A percentile compares a stretch with the other conserved stretches of the same genome.
phyloP scores from a whole-genome alignment of 2,329 filamentous ascomycete genomes.

The Pyrenochaeta sp. region DNA sequence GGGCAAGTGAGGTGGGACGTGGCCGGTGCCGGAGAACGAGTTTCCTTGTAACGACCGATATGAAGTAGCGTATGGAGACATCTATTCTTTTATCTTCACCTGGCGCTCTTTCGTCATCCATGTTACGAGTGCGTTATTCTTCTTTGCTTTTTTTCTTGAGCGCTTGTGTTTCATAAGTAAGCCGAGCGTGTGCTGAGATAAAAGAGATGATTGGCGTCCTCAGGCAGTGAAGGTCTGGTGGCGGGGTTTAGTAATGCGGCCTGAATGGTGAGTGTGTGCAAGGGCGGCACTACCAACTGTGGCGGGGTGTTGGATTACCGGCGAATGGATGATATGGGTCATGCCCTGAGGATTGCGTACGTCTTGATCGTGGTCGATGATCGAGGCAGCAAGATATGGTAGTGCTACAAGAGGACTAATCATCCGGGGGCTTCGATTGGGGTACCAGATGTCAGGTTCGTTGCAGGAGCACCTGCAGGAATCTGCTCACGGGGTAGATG shows the following conservation, averaged over 20 bases:
- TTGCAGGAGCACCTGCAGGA: not conserved
- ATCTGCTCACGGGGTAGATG: not conserved
- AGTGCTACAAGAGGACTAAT: not conserved
- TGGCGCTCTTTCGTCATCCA: slow-evolving; percentile 10
- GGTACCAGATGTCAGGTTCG: not conserved
- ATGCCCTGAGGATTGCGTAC: slow-evolving; percentile 7
- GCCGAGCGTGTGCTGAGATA: slow-evolving; percentile 18
- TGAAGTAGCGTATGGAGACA: slow-evolving; percentile 4
- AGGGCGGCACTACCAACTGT: slow-evolving; percentile 16
- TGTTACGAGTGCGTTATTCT: slow-evolving; percentile 2
- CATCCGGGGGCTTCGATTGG: not conserved
- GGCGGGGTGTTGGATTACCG: slow-evolving; percentile 16
- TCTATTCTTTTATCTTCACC: slow-evolving; percentile 10
- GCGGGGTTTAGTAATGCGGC: slow-evolving; percentile 26
- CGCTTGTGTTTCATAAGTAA: slow-evolving; percentile 34
- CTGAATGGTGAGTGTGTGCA: slow-evolving; percentile 15
- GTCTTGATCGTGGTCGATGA: slow-evolving; percentile 2
- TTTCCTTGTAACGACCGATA: slow-evolving; percentile 14
- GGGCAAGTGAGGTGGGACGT: slow-evolving; percentile 1
- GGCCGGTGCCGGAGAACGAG: slow-evolving; percentile 7
- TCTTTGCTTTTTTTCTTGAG: slow-evolving; percentile 25
- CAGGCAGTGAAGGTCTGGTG: slow-evolving; percentile 20
- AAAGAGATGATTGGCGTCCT: slow-evolving; percentile 29
- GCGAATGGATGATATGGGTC: slow-evolving; percentile 11
- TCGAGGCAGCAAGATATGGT: not conserved